These are phyloP conservation scores for Pseudotsuga menziesii DNA, from an alignment of 75 land plant genomes.

Conservation along the genomic window DNA sequence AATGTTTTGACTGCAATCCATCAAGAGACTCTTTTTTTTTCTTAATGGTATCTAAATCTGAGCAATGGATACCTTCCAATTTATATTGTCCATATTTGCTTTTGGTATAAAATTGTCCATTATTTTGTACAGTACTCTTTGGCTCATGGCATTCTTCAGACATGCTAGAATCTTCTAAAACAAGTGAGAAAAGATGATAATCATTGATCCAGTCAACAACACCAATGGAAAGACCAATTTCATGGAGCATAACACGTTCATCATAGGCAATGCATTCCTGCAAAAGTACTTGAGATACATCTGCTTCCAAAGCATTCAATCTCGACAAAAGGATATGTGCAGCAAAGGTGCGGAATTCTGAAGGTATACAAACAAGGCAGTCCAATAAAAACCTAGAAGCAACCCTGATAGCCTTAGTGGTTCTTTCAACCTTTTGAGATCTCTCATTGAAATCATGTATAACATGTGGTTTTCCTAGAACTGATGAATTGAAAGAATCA, in stretches of 20 bases:
- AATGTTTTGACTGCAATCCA: background rate
- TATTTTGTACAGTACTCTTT: background rate
- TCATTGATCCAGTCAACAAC: constrained; percentile 74
- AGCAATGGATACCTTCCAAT: too few species aligned
- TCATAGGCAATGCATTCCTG: constrained; percentile 30
- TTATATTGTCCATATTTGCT: too few species aligned
- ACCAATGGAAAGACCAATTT: constrained; percentile 70
- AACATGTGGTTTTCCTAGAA: background rate
- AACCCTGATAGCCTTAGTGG: constrained; percentile 12
- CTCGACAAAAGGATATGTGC: constrained; percentile 33
- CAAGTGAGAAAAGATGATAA: constrained; percentile 29
- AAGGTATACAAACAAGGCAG: constrained; percentile 52
- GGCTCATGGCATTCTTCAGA: background rate
- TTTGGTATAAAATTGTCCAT: too few species aligned
- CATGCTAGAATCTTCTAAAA: background rate
- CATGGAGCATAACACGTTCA: constrained; percentile 66
- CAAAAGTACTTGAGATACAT: constrained; percentile 43
- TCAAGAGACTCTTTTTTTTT: too few species aligned
- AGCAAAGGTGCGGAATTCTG: constrained; percentile 64
- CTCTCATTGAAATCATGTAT: background rate
- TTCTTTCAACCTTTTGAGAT: background rate
- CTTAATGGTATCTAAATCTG: too few species aligned
- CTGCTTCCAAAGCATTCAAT: background rate
- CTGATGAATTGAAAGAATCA: too few species aligned
- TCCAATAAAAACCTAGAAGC: constrained; percentile 54